Evolutionary conservation across 2,329 filamentous ascomycete species (phyloP).

Genomic region (Penicillium janthinellum): DNA sequence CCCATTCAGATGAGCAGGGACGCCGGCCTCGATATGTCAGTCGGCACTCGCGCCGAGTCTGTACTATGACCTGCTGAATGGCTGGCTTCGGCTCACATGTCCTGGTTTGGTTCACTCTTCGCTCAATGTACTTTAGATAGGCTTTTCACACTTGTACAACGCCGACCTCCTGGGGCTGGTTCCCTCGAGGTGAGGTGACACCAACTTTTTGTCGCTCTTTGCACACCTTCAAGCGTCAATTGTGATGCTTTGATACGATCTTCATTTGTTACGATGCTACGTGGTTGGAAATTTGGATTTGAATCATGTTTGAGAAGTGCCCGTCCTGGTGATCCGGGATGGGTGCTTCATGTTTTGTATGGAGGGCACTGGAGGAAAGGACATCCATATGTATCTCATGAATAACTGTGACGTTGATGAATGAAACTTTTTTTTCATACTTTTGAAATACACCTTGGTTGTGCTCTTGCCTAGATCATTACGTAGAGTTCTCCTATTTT

Average conservation of each 20-base stretch:
- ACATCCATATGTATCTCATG: neutral
- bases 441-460: neutral
- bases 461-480: neutral
- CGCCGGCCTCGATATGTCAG: conserved; percentile 37
- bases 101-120: no score
- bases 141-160: conserved; percentile 8
- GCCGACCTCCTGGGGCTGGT: neutral
- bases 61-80: conserved; percentile 10
- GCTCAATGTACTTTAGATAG: neutral
- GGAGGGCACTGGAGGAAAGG: neutral
- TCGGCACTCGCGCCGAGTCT: conserved; percentile 28
- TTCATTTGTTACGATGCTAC: neutral
- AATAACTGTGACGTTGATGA: neutral
- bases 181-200: neutral
- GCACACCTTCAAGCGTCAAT: neutral
- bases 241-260: neutral
- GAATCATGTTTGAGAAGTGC: neutral
- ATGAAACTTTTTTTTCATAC: neutral
- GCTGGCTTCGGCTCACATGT: neutral
- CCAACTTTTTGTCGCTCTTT: neutral
- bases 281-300: neutral
- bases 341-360: neutral
- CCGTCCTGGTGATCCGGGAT: neutral
- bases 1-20: conserved; percentile 17
- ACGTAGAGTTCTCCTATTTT: neutral